Conservation (phyloP, 1,139 yeast genomes). For the Zhuliangozyma blackwelliae region DNA sequence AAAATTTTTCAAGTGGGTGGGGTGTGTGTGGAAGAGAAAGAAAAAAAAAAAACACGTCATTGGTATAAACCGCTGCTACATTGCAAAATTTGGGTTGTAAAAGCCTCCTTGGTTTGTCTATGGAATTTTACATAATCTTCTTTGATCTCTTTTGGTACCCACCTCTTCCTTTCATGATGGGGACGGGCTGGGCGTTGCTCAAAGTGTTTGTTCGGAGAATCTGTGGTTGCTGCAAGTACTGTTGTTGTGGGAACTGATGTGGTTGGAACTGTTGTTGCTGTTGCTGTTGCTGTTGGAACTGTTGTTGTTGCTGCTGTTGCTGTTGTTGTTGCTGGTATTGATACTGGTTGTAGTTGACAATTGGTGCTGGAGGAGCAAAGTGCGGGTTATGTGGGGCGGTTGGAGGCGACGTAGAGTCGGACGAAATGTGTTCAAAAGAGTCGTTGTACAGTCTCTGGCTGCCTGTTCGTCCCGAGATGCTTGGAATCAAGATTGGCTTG, state of each 20-base stretch:
- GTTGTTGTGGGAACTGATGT: constrained; percentile 1
- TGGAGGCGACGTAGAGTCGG: constrained; percentile 6
- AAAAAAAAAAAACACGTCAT: too few species aligned
- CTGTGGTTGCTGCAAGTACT: constrained; percentile 1
- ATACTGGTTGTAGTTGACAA: constrained; percentile 1
- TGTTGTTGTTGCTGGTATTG: neutral
- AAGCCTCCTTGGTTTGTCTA: too few species aligned
- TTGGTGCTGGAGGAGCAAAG: constrained; percentile 4
- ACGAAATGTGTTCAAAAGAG: constrained; percentile 7
- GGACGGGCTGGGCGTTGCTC: constrained; percentile 12
- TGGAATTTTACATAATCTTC: constrained; percentile 21
- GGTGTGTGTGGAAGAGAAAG: too few species aligned
- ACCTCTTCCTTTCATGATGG: constrained; percentile 46
- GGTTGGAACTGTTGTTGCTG: constrained; percentile 5
- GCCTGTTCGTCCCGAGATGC: constrained; percentile 1
- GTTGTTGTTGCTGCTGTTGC: constrained; percentile 5
- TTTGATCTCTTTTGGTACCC: constrained; percentile 48
- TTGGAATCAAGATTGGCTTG: constrained; percentile 42
- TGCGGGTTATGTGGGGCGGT: neutral
- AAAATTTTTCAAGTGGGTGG: too few species aligned
- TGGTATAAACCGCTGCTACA: too few species aligned
- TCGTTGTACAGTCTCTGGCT: constrained; percentile 4
- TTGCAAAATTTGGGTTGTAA: too few species aligned
- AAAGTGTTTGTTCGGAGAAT: neutral
- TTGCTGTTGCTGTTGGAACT: constrained; percentile 5